A percentile compares a stretch with the other conserved stretches of the same genome.
phyloP scores from a whole-genome alignment of 768 basidiomycete genomes.

The Crassisporium funariophilum region DNA sequence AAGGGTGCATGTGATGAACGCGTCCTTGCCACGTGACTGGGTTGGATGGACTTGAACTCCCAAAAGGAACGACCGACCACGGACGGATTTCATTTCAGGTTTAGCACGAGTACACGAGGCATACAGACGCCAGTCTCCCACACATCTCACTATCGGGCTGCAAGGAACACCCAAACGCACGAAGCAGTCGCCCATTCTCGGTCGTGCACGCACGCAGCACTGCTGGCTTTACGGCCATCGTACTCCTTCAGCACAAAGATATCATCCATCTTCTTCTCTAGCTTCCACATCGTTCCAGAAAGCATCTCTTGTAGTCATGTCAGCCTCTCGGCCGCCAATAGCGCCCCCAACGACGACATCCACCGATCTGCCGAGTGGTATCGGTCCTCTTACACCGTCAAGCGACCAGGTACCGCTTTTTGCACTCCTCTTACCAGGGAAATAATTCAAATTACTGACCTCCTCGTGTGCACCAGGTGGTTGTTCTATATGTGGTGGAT shows the following conservation, averaged over 20 bases:
- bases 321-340: slow-evolving; percentile 39
- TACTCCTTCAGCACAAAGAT: no score
- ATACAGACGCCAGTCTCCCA: slow-evolving; percentile 4
- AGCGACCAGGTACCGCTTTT: slow-evolving; percentile 64
- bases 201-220: no score
- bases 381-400: slow-evolving; percentile 57
- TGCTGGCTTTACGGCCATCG: no score
- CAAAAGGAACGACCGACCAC: no score
- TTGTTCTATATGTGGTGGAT: slow-evolving; percentile 77
- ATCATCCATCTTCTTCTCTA: neutral
- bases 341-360: slow-evolving; percentile 45
- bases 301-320: slow-evolving; percentile 9
- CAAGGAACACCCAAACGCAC: neutral
- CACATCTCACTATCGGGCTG: slow-evolving; percentile 1
- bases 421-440: slow-evolving; percentile 12
- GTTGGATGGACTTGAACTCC: neutral
- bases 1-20: slow-evolving; percentile 24
- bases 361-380: slow-evolving; percentile 26
- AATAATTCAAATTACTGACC: slow-evolving; percentile 20
- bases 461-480: slow-evolving; percentile 49
- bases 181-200: slow-evolving; percentile 7
- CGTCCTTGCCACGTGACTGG: slow-evolving; percentile 13
- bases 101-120: slow-evolving; percentile 21
- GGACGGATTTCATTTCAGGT: neutral
- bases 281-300: neutral